Percentiles rank a stretch among this genome's conserved stretches.
phyloP scores from a whole-genome alignment of 2,329 filamentous ascomycete genomes.

The Aureobasidium zeae region DNA sequence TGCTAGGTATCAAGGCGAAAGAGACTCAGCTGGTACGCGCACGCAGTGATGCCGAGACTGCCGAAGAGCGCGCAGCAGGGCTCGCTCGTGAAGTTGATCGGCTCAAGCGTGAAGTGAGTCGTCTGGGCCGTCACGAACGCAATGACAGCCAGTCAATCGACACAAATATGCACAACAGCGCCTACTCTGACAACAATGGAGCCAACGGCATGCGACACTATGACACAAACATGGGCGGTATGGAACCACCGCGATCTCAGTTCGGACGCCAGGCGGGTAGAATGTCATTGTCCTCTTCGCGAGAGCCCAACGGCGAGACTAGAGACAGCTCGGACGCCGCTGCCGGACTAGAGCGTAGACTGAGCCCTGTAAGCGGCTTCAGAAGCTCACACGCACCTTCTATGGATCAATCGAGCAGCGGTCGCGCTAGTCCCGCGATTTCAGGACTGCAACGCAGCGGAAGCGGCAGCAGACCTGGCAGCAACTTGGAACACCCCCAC shows the following conservation, averaged over 20 bases:
- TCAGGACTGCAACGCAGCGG: constrained; percentile 9
- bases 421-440: constrained; percentile 14
- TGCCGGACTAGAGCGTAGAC: constrained; percentile 4
- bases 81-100: constrained; percentile 83
- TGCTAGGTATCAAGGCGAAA: constrained; percentile 90
- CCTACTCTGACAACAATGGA: constrained; percentile 16
- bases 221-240: constrained; percentile 8
- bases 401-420: constrained; percentile 13
- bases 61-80: constrained; percentile 76
- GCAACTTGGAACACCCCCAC: constrained; percentile 3
- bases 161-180: constrained; percentile 10
- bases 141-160: constrained; percentile 1
- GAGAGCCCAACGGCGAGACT: constrained; percentile 18
- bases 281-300: constrained; percentile 9
- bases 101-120: constrained; percentile 68
- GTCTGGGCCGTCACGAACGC: constrained; percentile 7
- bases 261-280: not conserved
- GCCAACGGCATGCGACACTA: constrained; percentile 16
- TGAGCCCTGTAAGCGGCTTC: constrained; percentile 8
- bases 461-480: constrained; percentile 12
- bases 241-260: constrained; percentile 6
- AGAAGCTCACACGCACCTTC: constrained; percentile 9
- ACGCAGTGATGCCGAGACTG: constrained; percentile 77
- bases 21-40: constrained; percentile 93
- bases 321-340: constrained; percentile 35